Evolutionary conservation across 1,284 basidiomycete genomes (phyloP), one percentile per base, ranked within the genome.

Genomic region (Apiotrichum domesticum): DNA sequence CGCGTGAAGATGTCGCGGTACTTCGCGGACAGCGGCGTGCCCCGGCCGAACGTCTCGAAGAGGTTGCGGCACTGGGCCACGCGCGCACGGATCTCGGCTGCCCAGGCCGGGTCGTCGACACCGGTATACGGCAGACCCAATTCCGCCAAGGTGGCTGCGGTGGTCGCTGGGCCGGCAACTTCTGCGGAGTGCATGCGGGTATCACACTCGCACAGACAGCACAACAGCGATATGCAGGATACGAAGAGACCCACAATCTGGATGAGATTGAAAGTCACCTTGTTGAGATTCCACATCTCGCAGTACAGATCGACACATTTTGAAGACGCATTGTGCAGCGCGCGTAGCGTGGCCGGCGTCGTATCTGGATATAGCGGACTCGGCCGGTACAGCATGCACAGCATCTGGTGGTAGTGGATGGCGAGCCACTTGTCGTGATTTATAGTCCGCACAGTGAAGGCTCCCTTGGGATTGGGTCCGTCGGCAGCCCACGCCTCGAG

Each of bases 131-230:
- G 53, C 35, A 62, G 49, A 1, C 60, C 57, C 10, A 62, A 52
- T 32, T 62, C 60, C 13, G 39, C 47, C n/a, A 58, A 52, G 0
- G 46, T 54, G 4, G 39, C 41, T 8, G 47, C 46, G 6, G 46
- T 45, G 7, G 41, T 45, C 1, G 49, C 45, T 4, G 46, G 55
- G 3, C 21, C 32, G 35, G 46, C 47, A 2, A 47, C 51, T 9
- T 46, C 46, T 13, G 45, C 52, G 0, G 39, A 50, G 33, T 57
- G 57, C 60, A 62, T 59, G 35, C 66, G 64, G 9, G 60, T 63
- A 37, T 68, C 66, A 58, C 65, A 65, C 41, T 70, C 68, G 63
- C 63, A 66, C 51, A 70, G 34, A 33, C 62, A 68, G 54, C 67
- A 70, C 15, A 70, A 56, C 2, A 70, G 56, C 2, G 61, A 66